Evolutionary conservation across 2,329 filamentous ascomycete genomes (phyloP).

Genomic region (Colletotrichum echinochloae): DNA sequence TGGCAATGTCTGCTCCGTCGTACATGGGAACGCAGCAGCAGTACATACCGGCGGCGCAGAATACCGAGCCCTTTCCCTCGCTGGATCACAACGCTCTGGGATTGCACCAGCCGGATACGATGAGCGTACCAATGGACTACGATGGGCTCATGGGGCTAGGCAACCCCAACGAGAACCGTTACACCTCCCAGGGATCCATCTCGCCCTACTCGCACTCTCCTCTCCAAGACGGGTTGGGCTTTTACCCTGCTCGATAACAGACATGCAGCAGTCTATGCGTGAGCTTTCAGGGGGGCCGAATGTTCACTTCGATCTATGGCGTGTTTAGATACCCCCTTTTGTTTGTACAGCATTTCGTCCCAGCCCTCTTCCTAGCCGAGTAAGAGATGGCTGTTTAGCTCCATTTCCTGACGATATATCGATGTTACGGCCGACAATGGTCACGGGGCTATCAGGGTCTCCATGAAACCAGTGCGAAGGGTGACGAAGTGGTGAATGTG

Average conservation of each 20-base stretch:
- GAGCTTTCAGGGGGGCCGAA: neutral
- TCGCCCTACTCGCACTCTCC: slow-evolving; percentile 59
- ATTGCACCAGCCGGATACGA: slow-evolving; percentile 46
- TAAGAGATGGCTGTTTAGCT: neutral
- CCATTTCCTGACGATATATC: neutral
- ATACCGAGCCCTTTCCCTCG: slow-evolving; percentile 53
- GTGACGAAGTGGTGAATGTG: neutral
- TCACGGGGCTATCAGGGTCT: neutral
- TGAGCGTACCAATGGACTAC: slow-evolving; percentile 48
- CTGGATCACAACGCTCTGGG: slow-evolving; percentile 52
- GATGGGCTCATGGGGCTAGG: slow-evolving; percentile 48
- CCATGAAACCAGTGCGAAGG: neutral
- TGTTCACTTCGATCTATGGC: slow-evolving; percentile 16
- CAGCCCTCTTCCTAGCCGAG: neutral
- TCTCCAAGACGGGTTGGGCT: slow-evolving; percentile 51
- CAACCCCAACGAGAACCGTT: slow-evolving; percentile 50
- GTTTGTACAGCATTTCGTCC: slow-evolving; percentile 10
- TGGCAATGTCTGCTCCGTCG: slow-evolving; percentile 48
- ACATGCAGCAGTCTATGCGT: neutral
- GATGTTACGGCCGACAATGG: slow-evolving; percentile 19
- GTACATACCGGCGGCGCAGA: slow-evolving; percentile 49
- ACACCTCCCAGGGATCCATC: slow-evolving; percentile 55
- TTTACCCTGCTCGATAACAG: slow-evolving; percentile 47
- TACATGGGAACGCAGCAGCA: slow-evolving; percentile 45
- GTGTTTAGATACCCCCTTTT: slow-evolving; percentile 36